Conservation (phyloP, 768 basidiomycete species). For the Psilocybe cubensis region DNA sequence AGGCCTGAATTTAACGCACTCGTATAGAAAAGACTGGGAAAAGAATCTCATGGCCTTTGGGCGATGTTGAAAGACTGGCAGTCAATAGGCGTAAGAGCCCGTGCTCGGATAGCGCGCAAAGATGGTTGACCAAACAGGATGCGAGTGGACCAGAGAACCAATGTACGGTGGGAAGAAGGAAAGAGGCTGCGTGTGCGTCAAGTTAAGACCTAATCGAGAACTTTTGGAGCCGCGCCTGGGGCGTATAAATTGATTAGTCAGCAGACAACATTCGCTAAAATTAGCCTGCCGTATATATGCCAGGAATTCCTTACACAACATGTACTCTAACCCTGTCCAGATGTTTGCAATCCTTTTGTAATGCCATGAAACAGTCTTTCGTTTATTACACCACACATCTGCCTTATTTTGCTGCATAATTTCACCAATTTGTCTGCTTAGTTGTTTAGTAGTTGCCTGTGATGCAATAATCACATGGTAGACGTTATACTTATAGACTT, state of each 20-base stretch:
- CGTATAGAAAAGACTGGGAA: conserved; percentile 57
- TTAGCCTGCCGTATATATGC: no score
- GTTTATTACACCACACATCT: no score
- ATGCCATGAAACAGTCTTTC: no score
- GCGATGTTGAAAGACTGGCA: conserved; percentile 24
- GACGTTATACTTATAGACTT: background rate
- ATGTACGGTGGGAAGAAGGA: background rate
- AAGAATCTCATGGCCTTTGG: conserved; percentile 55
- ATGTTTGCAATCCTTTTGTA: no score
- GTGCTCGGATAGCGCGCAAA: background rate
- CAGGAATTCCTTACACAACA: no score
- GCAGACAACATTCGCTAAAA: background rate
- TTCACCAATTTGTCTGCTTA: background rate
- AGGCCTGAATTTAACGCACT: conserved; percentile 42
- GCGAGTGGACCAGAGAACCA: background rate
- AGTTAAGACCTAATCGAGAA: background rate
- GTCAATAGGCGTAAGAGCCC: conserved; percentile 22
- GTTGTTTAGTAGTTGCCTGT: background rate
- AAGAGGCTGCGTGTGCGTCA: background rate
- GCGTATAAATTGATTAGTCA: conserved; percentile 12
- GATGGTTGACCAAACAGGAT: conserved; percentile 5
- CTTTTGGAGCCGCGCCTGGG: conserved; percentile 5
- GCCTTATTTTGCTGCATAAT: background rate
- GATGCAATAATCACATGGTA: conserved; percentile 17
- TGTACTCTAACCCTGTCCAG: no score